These are phyloP conservation scores for Trametes sanguinea DNA, from an alignment of 768 basidiomycete species.

Conservation along the genomic window DNA sequence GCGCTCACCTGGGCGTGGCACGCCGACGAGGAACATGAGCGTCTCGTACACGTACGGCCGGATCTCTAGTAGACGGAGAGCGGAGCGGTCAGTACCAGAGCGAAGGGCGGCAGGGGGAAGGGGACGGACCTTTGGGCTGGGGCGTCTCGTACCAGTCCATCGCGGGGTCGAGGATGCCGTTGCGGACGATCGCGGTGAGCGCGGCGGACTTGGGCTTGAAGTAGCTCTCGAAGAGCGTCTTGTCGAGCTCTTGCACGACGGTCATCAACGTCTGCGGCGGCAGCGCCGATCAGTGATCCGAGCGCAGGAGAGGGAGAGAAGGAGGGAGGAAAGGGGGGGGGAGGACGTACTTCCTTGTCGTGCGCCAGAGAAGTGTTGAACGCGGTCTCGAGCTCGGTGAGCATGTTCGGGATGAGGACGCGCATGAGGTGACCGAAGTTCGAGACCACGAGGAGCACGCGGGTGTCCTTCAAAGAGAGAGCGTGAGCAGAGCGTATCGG, in stretches of 20 bases:
- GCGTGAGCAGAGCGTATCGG: background rate
- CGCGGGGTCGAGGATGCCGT: constrained; percentile 73
- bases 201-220: constrained; percentile 77
- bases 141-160: constrained; percentile 97
- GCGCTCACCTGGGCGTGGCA: constrained; percentile 90
- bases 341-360: constrained; percentile 62
- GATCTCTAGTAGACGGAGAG: constrained; percentile 60
- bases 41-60: constrained; percentile 92
- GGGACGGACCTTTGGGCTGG: constrained; percentile 78
- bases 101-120: background rate
- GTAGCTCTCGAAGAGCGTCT: constrained; percentile 86
- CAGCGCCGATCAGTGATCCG: background rate
- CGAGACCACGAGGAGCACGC: constrained; percentile 85
- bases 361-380: constrained; percentile 71
- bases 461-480: constrained; percentile 63
- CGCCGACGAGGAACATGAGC: constrained; percentile 83
- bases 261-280: constrained; percentile 63
- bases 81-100: background rate
- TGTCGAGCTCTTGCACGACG: constrained; percentile 82
- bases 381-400: constrained; percentile 74
- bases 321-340: no score
- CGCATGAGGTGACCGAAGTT: constrained; percentile 81
- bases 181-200: constrained; percentile 66
- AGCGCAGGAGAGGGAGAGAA: background rate
- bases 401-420: constrained; percentile 73